These are phyloP conservation scores for Fagus sylvatica DNA, from an alignment of 306 rosid genomes.

Conservation along the genomic window DNA sequence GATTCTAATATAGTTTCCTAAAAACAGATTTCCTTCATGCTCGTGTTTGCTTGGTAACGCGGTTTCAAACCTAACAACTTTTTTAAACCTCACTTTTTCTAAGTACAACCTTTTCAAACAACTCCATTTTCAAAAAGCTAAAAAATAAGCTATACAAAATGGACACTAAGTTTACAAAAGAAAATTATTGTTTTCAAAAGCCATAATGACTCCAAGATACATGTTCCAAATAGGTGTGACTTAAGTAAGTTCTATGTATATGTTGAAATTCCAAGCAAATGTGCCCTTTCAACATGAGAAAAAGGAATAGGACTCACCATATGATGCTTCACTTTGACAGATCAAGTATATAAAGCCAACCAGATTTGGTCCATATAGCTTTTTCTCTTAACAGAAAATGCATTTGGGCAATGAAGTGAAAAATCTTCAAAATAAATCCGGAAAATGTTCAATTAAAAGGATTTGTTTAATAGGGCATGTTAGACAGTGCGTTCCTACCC, in stretches of 20 bases:
- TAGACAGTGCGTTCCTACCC: no score
- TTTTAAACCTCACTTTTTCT: no score
- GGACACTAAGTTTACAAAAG: neutral
- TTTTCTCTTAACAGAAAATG: neutral
- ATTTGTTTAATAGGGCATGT: neutral
- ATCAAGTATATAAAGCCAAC: neutral
- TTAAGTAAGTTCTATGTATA: neutral
- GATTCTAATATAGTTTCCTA: slow-evolving; percentile 9
- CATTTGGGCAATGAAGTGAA: neutral
- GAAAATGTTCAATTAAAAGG: no score
- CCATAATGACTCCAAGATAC: neutral
- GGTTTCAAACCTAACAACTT: no score
- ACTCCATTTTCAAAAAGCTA: no score
- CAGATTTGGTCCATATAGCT: neutral
- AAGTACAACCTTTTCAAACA: no score
- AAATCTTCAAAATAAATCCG: no score
- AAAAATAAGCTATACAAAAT: no score
- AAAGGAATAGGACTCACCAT: neutral
- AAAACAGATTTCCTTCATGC: neutral
- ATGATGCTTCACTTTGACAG: neutral
- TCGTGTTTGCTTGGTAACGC: no score
- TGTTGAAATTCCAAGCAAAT: neutral
- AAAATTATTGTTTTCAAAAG: neutral
- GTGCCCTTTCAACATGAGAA: neutral
- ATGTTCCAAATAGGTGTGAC: neutral